Base-by-base conservation (phyloP, 441 rosid genomes). In the Theobroma grandiflorum region DNA sequence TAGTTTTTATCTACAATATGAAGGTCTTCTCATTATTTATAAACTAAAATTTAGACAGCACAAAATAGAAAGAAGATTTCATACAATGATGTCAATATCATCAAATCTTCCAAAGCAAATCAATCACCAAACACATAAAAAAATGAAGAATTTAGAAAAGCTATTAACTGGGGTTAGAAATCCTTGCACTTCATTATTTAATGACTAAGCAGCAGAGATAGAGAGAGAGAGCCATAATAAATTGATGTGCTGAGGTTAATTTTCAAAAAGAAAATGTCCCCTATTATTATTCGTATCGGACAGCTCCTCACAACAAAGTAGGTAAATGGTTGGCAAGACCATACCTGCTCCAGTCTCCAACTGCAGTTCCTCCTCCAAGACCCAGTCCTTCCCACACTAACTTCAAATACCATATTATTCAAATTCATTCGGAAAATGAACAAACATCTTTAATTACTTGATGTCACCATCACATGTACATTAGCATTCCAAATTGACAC, bases 361-460 rank as follows among this genome's bases (percentile, higher is more conserved):
- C 73, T 37, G 79, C 63, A 10, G 7, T 53, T 65, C 64, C 42
- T 49, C 49, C 79, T 65, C 79, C 79, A 50, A 77, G 73, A 65
- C 79, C 73, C 79, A 77, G 52, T 50, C 79, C 79, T 77, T 77
- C 63, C 79, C 79, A 77, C 12, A 77, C 64, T 66, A 76, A 66
- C 79, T 76, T 64, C 73, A 76, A 14, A 75, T 31, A 33, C 69
- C 78, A 63, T 18, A 47, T 43, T 52, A 50, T 22, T 68, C 45
- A 74, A 74, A 74, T 74, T 57, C 66, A 40, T 38, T 38, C 9
- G 12, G 12, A 73, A 22, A 20, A 74, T 20, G n/a, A 74, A 37
- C 49, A 52, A 49, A 49, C 40, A 64, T 50, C 49, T 65, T 49
- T 64, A 8, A 53, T 18, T 50, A 20, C 47, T n/a, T 14, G 50